Percentiles rank a stretch among this genome's conserved stretches.
Evolutionary conservation across 371 early-diverging fungal species (phyloP).

Genomic region (Haplosporangium sp.): DNA sequence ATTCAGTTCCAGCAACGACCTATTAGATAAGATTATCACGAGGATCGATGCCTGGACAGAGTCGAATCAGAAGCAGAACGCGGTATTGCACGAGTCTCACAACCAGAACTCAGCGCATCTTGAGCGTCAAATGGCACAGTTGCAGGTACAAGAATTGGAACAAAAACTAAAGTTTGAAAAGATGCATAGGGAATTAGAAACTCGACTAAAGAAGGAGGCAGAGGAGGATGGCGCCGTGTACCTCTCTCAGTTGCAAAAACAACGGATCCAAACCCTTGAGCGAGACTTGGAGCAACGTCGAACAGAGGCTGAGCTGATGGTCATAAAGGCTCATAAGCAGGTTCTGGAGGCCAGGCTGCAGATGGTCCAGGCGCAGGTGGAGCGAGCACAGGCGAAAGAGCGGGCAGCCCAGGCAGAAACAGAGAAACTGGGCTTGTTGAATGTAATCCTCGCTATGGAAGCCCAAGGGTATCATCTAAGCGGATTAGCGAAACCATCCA

Average conservation of each 20-base stretch:
- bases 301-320: neutral
- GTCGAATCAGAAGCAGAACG: neutral
- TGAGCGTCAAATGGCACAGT: neutral
- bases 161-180: neutral
- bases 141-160: neutral
- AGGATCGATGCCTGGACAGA: neutral
- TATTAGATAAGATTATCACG: slow-evolving; percentile 23
- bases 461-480: too few relatives aligned
- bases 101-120: neutral
- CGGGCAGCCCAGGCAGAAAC: neutral
- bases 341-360: neutral
- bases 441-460: neutral
- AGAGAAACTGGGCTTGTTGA: neutral
- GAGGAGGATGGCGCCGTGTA: neutral
- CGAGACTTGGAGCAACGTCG: neutral
- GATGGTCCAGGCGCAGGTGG: neutral
- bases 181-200: neutral
- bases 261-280: neutral
- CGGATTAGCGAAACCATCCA: too few relatives aligned
- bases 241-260: neutral
- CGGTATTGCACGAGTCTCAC: neutral
- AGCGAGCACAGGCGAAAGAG: neutral
- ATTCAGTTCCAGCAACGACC: slow-evolving; percentile 82
- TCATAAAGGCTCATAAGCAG: neutral
- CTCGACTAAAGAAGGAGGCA: neutral